Conservation (phyloP, 2,329 filamentous ascomycete genomes). For the Penicillium sp. region DNA sequence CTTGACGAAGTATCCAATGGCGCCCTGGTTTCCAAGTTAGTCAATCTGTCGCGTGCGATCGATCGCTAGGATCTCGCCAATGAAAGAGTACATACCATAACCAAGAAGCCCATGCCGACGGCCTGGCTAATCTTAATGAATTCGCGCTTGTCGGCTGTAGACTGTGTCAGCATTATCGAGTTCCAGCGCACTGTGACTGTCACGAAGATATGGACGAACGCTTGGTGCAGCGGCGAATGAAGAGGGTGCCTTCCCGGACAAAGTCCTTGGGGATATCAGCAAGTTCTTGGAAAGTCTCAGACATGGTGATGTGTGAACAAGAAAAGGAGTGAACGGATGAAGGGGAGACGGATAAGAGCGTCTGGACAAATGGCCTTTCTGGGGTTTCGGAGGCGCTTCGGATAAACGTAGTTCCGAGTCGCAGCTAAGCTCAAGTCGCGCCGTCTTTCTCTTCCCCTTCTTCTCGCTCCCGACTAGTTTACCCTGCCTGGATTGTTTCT, state of each 20-base stretch:
- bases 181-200: neutral
- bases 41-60: neutral
- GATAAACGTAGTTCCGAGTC: neutral
- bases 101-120: constrained; percentile 59
- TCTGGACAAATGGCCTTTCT: constrained; percentile 8
- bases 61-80: neutral
- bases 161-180: constrained; percentile 16
- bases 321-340: neutral
- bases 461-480: neutral
- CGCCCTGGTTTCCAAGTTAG: constrained; percentile 36
- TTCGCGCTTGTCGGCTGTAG: constrained; percentile 56
- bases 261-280: constrained; percentile 58
- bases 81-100: constrained; percentile 44
- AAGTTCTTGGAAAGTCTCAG: constrained; percentile 60
- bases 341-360: constrained; percentile 6
- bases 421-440: constrained; percentile 7
- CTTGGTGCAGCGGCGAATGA: constrained; percentile 50
- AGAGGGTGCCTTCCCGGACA: constrained; percentile 49
- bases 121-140: constrained; percentile 62
- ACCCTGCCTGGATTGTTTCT: neutral
- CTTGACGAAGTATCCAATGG: constrained; percentile 61
- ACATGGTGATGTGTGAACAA: constrained; percentile 38
- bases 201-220: constrained; percentile 35
- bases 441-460: constrained; percentile 3
- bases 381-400: neutral